Percentiles rank a stretch among this genome's conserved stretches.
These are phyloP conservation scores for Rhizopus sp. DNA, from an alignment of 371 early-diverging fungal species.

Conservation along the genomic window DNA sequence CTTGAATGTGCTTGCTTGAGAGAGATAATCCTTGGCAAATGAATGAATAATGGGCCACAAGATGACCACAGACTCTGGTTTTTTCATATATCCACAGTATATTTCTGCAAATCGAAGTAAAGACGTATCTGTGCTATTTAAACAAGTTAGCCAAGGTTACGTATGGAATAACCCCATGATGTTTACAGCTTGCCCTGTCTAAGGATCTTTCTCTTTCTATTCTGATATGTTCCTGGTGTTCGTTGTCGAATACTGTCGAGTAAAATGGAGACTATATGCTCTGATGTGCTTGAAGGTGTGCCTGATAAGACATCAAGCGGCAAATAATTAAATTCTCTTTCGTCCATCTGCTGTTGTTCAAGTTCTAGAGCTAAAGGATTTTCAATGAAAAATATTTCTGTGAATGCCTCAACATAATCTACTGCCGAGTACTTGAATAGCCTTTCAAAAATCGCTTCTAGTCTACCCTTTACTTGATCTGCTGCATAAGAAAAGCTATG, in stretches of 20 bases:
- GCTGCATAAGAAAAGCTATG: conserved; percentile 48
- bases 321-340: conserved; percentile 31
- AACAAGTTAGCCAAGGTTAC: conserved; percentile 1
- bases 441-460: conserved; percentile 59
- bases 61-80: conserved; percentile 52
- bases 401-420: conserved; percentile 66
- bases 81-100: conserved; percentile 51
- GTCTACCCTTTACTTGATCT: conserved; percentile 51
- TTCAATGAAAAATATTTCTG: conserved; percentile 62
- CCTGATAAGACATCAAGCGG: conserved; percentile 52
- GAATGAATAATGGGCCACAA: conserved; percentile 68
- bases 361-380: conserved; percentile 54
- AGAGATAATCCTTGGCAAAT: conserved; percentile 67
- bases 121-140: conserved; percentile 60
- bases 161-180: not conserved
- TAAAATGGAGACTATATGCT: conserved; percentile 55
- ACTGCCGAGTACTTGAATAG: conserved; percentile 57
- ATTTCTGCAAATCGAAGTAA: conserved; percentile 63
- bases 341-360: conserved; percentile 21
- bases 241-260: conserved; percentile 59
- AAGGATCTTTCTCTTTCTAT: conserved; percentile 36
- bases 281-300: conserved; percentile 57
- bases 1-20: conserved; percentile 66
- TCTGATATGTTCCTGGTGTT: conserved; percentile 50
- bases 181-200: conserved; percentile 64